Evolutionary conservation across 2,329 filamentous ascomycete species (phyloP).

Genomic region (Beauveria bassiana): DNA sequence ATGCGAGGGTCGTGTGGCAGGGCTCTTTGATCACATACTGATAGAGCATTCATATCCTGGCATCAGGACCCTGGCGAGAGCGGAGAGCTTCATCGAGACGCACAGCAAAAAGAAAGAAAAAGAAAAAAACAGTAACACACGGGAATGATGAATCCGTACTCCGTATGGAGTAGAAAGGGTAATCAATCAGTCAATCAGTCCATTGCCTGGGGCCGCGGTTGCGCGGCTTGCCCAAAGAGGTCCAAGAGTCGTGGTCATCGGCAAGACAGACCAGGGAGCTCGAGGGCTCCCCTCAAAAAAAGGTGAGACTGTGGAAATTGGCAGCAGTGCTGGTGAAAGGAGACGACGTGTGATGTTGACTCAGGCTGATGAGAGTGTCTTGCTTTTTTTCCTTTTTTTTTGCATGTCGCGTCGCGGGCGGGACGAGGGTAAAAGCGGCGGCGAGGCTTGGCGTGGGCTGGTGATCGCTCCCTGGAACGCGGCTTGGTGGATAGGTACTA

Average conservation of each 20-base stretch:
- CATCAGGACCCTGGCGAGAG: too few relatives aligned
- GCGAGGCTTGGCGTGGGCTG: not conserved
- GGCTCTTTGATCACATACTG: not conserved
- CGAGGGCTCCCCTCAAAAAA: not conserved
- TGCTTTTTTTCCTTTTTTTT: not conserved
- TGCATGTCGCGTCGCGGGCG: not conserved
- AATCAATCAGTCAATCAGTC: too few relatives aligned
- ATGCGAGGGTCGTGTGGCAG: not conserved
- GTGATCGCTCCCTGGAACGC: slow-evolving; percentile 1
- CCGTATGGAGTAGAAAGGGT: too few relatives aligned
- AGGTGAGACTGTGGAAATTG: slow-evolving; percentile 12
- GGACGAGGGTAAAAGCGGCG: not conserved
- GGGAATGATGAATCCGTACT: too few relatives aligned
- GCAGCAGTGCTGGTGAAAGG: not conserved
- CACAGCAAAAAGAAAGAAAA: not conserved
- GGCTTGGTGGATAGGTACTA: not conserved
- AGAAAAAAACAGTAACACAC: not conserved
- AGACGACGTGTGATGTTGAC: not conserved
- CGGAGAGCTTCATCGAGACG: too few relatives aligned
- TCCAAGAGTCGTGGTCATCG: not conserved
- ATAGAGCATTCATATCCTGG: not conserved
- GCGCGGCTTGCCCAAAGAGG: not conserved
- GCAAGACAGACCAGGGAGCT: not conserved
- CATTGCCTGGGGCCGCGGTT: too few relatives aligned
- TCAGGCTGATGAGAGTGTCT: slow-evolving; percentile 6